A percentile compares a stretch with the other conserved stretches of the same genome.
phyloP scores from a whole-genome alignment of 257 asterid species.

The Thymus quinquecostatus region DNA sequence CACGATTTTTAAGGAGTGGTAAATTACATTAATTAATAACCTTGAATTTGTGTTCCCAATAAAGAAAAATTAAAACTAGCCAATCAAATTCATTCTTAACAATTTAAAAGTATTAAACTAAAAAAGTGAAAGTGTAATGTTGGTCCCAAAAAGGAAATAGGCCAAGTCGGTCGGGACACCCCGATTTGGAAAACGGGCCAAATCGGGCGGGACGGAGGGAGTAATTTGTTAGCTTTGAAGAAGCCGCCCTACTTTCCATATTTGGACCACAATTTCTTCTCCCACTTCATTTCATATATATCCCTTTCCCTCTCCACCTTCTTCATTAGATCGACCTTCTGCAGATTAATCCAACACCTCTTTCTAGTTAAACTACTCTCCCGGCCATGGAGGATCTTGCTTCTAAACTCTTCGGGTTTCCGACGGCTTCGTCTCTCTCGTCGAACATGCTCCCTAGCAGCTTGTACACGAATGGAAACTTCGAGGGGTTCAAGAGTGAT shows the following conservation, averaged over 20 bases:
- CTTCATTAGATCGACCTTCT: background rate
- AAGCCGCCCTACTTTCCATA: constrained; percentile 35
- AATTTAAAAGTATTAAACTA: too few species aligned
- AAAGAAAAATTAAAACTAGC: too few species aligned
- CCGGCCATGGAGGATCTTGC: constrained; percentile 34
- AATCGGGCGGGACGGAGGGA: too few species aligned
- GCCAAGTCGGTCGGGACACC: too few species aligned
- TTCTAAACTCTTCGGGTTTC: background rate
- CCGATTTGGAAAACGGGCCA: too few species aligned
- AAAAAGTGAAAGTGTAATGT: too few species aligned
- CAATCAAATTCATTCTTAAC: too few species aligned
- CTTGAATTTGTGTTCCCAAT: too few species aligned
- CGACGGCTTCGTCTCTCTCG: background rate
- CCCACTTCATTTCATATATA: background rate
- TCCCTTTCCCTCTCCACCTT: background rate
- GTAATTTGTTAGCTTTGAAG: constrained; percentile 18
- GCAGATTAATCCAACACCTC: background rate
- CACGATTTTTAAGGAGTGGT: too few species aligned
- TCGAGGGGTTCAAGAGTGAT: constrained; percentile 9
- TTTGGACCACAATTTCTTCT: constrained; percentile 26
- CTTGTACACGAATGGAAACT: constrained; percentile 18
- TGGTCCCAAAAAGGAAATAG: too few species aligned
- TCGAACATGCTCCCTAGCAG: constrained; percentile 21
- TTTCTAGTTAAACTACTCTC: background rate
- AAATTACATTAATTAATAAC: too few species aligned